These are phyloP conservation scores for Erythrobasidium hasegawianum DNA, from an alignment of 1,284 basidiomycete species.

Conservation along the genomic window DNA sequence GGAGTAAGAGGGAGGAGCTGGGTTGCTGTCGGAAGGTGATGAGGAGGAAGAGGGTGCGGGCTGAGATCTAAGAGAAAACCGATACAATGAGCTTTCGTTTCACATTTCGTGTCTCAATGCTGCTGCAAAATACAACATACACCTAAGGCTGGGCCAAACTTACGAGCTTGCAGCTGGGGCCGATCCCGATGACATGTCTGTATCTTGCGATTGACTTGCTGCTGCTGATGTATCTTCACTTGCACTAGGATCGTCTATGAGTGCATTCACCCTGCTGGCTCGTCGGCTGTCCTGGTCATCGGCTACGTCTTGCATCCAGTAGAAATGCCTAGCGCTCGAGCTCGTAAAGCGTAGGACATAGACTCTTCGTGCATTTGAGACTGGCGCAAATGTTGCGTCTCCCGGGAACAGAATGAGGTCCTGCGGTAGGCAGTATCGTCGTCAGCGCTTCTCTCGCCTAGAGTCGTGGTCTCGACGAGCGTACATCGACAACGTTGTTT, in stretches of 20 bases:
- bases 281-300: conserved; percentile 33
- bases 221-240: background rate
- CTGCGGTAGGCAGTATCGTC: conserved; percentile 7
- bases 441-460: background rate
- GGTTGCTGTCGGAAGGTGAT: background rate
- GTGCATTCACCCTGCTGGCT: conserved; percentile 41
- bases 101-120: too few relatives aligned
- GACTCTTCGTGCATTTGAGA: conserved; percentile 38
- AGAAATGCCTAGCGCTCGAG: conserved; percentile 44
- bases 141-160: background rate
- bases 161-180: background rate
- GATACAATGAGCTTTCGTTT: too few relatives aligned
- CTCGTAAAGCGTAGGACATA: conserved; percentile 47
- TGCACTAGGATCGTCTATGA: conserved; percentile 41
- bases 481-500: conserved; percentile 37
- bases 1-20: background rate
- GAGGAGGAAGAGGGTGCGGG: conserved; percentile 1
- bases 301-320: conserved; percentile 46
- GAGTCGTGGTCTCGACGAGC: background rate
- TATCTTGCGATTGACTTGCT: background rate
- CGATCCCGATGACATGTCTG: background rate
- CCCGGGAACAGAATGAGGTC: conserved; percentile 46
- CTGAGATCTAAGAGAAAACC: too few relatives aligned
- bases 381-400: conserved; percentile 39
- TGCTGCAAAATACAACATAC: too few relatives aligned